These are phyloP conservation scores for Ogataea nakhonphanomensis DNA, from an alignment of 805 yeast species.

Conservation along the genomic window DNA sequence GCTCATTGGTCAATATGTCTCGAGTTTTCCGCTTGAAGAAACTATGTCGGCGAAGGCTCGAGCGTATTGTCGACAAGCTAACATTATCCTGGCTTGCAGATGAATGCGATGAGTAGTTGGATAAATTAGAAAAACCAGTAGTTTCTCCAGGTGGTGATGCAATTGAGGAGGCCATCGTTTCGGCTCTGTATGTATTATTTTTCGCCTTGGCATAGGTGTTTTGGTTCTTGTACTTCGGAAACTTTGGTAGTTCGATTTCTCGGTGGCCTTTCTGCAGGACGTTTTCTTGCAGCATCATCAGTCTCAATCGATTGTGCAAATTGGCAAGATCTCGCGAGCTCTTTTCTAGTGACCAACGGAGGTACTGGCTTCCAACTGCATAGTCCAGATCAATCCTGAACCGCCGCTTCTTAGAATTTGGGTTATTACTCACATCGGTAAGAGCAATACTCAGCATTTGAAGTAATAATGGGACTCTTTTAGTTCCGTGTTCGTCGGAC, in stretches of 20 bases:
- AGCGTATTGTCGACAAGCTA: conserved; percentile 12
- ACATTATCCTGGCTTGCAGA: conserved; percentile 3
- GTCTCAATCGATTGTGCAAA: conserved; percentile 66
- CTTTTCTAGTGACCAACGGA: conserved; percentile 77
- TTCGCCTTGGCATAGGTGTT: neutral
- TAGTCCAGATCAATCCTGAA: conserved; percentile 79
- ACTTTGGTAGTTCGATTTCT: conserved; percentile 35
- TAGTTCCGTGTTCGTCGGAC: conserved; percentile 70
- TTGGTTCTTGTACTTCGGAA: conserved; percentile 32
- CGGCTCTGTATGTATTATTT: conserved; percentile 3
- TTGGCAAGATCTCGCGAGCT: conserved; percentile 68
- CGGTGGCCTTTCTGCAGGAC: conserved; percentile 22
- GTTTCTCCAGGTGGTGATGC: conserved; percentile 7
- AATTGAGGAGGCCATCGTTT: conserved; percentile 10
- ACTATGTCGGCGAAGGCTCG: conserved; percentile 11
- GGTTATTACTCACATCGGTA: conserved; percentile 43
- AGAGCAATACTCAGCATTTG: conserved; percentile 69
- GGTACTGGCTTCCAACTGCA: conserved; percentile 76
- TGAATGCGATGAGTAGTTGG: conserved; percentile 6
- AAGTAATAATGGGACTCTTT: conserved; percentile 78
- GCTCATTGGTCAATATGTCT: conserved; percentile 24
- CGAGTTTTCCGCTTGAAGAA: conserved; percentile 13
- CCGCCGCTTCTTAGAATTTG: conserved; percentile 39
- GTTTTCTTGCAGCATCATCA: conserved; percentile 45
- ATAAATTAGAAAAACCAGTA: conserved; percentile 1